Evolutionary conservation across 306 rosid species (phyloP).

Genomic region (Rosa lucieae): DNA sequence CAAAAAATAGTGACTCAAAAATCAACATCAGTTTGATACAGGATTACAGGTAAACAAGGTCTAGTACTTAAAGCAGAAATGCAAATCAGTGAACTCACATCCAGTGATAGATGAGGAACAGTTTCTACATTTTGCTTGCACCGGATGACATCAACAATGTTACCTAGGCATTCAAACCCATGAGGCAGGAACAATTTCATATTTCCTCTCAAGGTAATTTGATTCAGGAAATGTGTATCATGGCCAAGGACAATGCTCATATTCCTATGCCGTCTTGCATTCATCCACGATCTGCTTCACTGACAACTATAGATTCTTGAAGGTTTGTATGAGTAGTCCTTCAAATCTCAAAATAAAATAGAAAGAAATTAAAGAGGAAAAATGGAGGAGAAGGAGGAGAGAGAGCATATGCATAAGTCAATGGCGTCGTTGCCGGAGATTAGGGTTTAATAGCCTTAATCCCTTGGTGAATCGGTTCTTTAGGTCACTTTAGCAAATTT

Average conservation of each 20-base stretch:
- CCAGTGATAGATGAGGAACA: constrained; percentile 45
- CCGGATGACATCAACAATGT: constrained; percentile 67
- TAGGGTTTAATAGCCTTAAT: too few relatives aligned
- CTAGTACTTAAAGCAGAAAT: neutral
- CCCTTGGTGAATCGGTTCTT: too few relatives aligned
- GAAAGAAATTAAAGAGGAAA: too few relatives aligned
- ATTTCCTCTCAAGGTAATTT: constrained; percentile 60
- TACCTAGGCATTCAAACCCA: constrained; percentile 41
- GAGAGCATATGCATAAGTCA: constrained; percentile 30
- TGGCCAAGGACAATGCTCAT: constrained; percentile 68
- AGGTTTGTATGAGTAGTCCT: too few relatives aligned
- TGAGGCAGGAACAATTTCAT: constrained; percentile 56
- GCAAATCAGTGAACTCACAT: neutral
- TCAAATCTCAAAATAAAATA: too few relatives aligned
- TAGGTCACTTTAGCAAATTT: too few relatives aligned
- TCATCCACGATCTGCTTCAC: constrained; percentile 86
- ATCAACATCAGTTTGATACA: neutral
- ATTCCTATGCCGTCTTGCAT: constrained; percentile 72
- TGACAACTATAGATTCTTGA: constrained; percentile 29
- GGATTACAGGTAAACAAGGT: neutral
- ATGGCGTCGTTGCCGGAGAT: too few relatives aligned
- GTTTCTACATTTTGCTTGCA: constrained; percentile 85
- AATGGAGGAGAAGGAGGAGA: too few relatives aligned
- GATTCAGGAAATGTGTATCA: constrained; percentile 49
- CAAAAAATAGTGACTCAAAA: neutral